Percentiles rank a stretch among this genome's conserved stretches.
Conservation (phyloP, 352 stramenopile genomes). For the Phytopythium ostracodes region DNA sequence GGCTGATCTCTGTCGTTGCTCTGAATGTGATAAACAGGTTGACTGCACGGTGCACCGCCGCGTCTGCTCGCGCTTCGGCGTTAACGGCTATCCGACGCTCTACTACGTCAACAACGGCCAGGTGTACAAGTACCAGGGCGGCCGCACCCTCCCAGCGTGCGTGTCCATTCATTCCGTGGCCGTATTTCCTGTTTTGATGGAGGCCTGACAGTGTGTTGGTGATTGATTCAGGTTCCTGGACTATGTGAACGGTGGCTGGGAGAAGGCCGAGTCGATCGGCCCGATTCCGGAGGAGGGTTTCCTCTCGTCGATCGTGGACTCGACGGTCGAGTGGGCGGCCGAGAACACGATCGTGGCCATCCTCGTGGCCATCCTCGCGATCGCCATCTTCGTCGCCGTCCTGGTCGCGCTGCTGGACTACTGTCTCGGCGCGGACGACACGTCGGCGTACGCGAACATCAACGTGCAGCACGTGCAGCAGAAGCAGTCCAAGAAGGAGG, state of each 20-base stretch:
- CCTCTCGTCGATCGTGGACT: conserved; percentile 59
- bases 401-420: conserved; percentile 71
- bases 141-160: conserved; percentile 60
- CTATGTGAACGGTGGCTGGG: conserved; percentile 54
- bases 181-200: not conserved
- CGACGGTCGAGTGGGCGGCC: conserved; percentile 55
- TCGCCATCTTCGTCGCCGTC: conserved; percentile 62
- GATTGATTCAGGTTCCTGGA: conserved; percentile 40
- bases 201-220: not conserved
- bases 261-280: conserved; percentile 43
- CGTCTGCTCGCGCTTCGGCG: conserved; percentile 79
- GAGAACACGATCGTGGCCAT: conserved; percentile 71
- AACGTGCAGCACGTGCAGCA: conserved; percentile 13
- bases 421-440: conserved; percentile 64
- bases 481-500: conserved; percentile 26
- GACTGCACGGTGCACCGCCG: conserved; percentile 77
- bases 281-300: conserved; percentile 62
- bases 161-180: conserved; percentile 8
- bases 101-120: conserved; percentile 71
- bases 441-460: conserved; percentile 50
- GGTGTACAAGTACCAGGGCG: conserved; percentile 77
- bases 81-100: conserved; percentile 75
- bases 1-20: not conserved
- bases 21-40: conserved; percentile 2
- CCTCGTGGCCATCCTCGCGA: conserved; percentile 44